Conservation (phyloP, 129 eudicot species). For the Kitagawia praeruptora region DNA sequence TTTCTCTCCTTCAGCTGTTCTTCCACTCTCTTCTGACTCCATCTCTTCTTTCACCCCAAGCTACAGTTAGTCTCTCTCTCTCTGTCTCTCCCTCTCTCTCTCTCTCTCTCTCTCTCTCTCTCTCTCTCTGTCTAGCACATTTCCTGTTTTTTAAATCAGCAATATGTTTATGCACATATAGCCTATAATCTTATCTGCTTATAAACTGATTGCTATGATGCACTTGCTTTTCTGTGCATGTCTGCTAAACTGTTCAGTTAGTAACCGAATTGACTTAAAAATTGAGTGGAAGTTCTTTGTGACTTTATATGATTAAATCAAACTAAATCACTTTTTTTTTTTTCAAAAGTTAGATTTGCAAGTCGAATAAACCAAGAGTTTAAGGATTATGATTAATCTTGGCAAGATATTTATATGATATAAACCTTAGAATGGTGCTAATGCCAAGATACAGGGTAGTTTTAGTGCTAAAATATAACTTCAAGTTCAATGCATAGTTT, state of each 20-base stretch:
- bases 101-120: background rate
- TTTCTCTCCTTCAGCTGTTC: conserved; percentile 18
- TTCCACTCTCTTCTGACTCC: conserved; percentile 18
- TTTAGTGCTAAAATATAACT: no score
- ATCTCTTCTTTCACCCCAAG: conserved; percentile 6
- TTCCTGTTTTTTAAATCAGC: no score
- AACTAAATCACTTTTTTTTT: background rate
- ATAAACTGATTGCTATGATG: background rate
- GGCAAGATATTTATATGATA: no score
- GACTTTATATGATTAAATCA: no score
- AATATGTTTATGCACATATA: no score
- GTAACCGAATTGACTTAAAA: no score
- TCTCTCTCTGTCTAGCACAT: no score
- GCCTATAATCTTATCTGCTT: background rate
- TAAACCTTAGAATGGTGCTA: no score
- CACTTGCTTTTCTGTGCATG: background rate
- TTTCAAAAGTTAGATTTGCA: no score
- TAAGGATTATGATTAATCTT: no score
- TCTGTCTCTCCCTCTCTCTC: background rate
- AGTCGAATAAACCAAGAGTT: background rate
- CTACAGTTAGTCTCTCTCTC: conserved; percentile 23
- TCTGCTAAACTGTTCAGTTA: background rate
- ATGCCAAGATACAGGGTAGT: no score
- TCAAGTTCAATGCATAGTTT: no score
- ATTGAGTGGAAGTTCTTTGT: background rate